These are phyloP conservation scores for Calocybe gangraenosa DNA, from an alignment of 768 basidiomycete genomes.

Conservation along the genomic window DNA sequence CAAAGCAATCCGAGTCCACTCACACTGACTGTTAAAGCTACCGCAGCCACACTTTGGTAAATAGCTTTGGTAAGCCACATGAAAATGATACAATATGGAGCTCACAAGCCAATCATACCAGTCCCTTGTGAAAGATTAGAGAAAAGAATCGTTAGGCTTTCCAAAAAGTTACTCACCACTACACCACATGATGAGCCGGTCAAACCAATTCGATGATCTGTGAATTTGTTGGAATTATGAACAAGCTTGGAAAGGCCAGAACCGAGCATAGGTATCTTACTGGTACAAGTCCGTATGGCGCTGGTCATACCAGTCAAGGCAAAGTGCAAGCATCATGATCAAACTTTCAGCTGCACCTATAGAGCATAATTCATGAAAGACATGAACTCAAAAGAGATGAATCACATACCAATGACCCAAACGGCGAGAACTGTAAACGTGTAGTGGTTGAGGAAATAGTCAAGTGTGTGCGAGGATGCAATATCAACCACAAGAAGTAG, in stretches of 20 bases:
- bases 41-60: neutral
- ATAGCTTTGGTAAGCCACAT: neutral
- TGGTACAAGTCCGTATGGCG: neutral
- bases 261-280: neutral
- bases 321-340: neutral
- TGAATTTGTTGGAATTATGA: too few species aligned
- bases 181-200: neutral
- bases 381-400: neutral
- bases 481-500: too few species aligned
- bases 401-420: neutral
- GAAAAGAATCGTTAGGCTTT: neutral
- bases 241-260: neutral
- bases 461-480: neutral
- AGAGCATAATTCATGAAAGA: neutral
- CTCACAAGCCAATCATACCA: neutral
- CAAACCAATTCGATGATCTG: neutral
- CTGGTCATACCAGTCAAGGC: neutral
- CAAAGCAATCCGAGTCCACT: neutral
- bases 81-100: neutral
- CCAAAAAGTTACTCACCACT: neutral
- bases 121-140: neutral
- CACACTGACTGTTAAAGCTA: neutral
- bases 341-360: neutral
- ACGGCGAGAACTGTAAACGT: neutral
- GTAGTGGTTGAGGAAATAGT: neutral